A percentile compares a stretch with the other conserved stretches of the same genome.
These are phyloP conservation scores for Fusarium siculi DNA, from an alignment of 2,329 filamentous ascomycete species.

Conservation along the genomic window DNA sequence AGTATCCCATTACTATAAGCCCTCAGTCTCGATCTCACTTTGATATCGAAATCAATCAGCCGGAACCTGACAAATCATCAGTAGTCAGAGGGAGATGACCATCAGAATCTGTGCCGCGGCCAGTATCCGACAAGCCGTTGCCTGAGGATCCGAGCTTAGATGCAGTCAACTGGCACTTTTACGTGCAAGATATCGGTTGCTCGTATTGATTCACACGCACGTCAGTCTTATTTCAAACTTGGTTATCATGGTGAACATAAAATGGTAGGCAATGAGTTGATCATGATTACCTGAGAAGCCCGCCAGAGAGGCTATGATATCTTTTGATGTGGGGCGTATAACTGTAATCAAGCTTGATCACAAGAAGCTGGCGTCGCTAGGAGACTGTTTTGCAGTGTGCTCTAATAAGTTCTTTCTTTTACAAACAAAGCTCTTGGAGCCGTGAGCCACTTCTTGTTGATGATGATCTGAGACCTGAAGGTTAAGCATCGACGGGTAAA, in stretches of 20 bases:
- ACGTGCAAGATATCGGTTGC: conserved; percentile 50
- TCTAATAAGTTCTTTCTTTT: conserved; percentile 49
- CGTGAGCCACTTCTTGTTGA: conserved; percentile 49
- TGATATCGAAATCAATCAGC: conserved; percentile 44
- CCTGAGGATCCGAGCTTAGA: conserved; percentile 52
- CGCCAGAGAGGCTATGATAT: conserved; percentile 38
- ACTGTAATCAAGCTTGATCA: conserved; percentile 52
- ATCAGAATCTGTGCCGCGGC: conserved; percentile 53
- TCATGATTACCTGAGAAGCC: conserved; percentile 50
- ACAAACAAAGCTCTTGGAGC: conserved; percentile 48
- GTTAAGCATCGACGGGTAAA: not conserved
- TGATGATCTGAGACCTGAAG: conserved; percentile 48
- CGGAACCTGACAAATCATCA: conserved; percentile 42
- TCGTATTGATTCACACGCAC: conserved; percentile 51
- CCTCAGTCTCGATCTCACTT: conserved; percentile 43
- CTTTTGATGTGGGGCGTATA: conserved; percentile 48
- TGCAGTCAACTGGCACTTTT: conserved; percentile 51
- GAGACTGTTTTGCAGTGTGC: conserved; percentile 45
- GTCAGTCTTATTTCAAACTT: conserved; percentile 53
- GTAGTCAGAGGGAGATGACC: conserved; percentile 53
- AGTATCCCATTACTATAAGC: conserved; percentile 37
- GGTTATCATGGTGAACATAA: conserved; percentile 55
- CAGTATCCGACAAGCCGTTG: conserved; percentile 54
- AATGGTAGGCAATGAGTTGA: conserved; percentile 57
- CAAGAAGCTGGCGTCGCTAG: conserved; percentile 51